phyloP scores from a whole-genome alignment of 345 rosid genomes.

The Diplotaxis tenuifolia region DNA sequence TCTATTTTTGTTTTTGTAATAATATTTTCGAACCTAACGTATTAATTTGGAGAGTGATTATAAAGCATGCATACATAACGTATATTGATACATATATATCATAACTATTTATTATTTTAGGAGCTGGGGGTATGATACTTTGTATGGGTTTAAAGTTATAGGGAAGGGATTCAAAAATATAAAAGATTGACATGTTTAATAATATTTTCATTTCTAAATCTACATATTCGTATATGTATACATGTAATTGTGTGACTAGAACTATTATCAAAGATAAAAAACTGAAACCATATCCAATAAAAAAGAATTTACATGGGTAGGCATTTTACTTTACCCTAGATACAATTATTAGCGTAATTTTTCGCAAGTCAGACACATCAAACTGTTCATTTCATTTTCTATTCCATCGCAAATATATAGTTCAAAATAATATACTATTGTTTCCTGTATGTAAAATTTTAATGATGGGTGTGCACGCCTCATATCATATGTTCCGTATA shows the following conservation, averaged over 20 bases:
- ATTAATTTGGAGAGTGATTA: not conserved
- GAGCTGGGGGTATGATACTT: slow-evolving; percentile 20
- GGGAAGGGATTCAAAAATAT: slow-evolving; percentile 10
- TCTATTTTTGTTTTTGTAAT: not conserved
- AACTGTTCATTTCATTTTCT: not conserved
- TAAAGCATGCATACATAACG: not conserved
- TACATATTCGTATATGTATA: not conserved
- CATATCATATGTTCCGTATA: not conserved
- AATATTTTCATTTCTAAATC: not conserved
- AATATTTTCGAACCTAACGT: not conserved
- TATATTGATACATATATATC: not conserved
- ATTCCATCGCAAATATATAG: not conserved
- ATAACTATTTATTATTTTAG: not conserved
- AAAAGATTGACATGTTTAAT: slow-evolving; percentile 4
- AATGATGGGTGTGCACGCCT: not conserved
- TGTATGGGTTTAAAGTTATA: not conserved
- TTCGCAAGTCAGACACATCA: not conserved
- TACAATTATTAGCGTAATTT: not conserved
- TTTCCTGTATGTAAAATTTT: not conserved
- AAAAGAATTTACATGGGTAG: not conserved
- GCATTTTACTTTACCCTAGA: not conserved
- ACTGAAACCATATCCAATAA: not conserved
- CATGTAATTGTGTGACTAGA: not conserved
- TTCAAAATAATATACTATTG: not conserved
- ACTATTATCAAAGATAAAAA: not conserved